These are phyloP conservation scores for Arthrobotrys musiformis DNA, from an alignment of 2,329 filamentous ascomycete genomes.

Conservation along the genomic window DNA sequence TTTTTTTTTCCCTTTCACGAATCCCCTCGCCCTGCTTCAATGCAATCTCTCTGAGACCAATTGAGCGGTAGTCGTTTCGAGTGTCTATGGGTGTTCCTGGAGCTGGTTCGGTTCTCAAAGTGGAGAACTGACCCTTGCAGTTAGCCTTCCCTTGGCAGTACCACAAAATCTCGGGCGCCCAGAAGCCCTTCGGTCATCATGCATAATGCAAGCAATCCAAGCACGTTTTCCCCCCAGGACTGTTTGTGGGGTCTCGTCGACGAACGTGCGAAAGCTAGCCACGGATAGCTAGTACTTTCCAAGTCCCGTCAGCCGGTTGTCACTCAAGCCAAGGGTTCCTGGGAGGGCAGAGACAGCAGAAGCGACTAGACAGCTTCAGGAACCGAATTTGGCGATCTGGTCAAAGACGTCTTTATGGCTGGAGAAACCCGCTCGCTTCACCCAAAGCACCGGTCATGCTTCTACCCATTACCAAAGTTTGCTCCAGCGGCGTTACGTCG, in stretches of 20 bases:
- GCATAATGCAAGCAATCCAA: constrained; percentile 54
- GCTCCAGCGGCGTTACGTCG: constrained; percentile 3
- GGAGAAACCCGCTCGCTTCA: constrained; percentile 32
- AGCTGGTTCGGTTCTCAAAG: constrained; percentile 10
- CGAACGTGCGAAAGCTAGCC: constrained; percentile 14
- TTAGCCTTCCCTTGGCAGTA: constrained; percentile 48
- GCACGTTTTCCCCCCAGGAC: constrained; percentile 41
- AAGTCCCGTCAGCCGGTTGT: constrained; percentile 25
- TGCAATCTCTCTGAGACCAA: constrained; percentile 33
- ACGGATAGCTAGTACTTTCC: constrained; percentile 43
- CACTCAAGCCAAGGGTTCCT: constrained; percentile 42
- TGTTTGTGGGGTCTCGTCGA: constrained; percentile 33
- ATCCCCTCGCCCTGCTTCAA: background rate
- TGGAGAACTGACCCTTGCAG: constrained; percentile 45
- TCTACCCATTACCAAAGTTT: background rate
- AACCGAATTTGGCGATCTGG: constrained; percentile 39
- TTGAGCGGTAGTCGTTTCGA: constrained; percentile 29
- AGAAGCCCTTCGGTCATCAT: constrained; percentile 53
- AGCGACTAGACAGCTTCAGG: constrained; percentile 46
- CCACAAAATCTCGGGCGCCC: constrained; percentile 37
- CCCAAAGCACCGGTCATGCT: constrained; percentile 4
- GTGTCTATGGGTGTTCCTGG: constrained; percentile 30
- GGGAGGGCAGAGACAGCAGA: constrained; percentile 25
- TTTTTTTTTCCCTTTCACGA: constrained; percentile 7
- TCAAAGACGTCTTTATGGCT: constrained; percentile 11